These are phyloP conservation scores for Falciphora oryzae DNA, from an alignment of 2,329 filamentous ascomycete species.

Conservation along the genomic window DNA sequence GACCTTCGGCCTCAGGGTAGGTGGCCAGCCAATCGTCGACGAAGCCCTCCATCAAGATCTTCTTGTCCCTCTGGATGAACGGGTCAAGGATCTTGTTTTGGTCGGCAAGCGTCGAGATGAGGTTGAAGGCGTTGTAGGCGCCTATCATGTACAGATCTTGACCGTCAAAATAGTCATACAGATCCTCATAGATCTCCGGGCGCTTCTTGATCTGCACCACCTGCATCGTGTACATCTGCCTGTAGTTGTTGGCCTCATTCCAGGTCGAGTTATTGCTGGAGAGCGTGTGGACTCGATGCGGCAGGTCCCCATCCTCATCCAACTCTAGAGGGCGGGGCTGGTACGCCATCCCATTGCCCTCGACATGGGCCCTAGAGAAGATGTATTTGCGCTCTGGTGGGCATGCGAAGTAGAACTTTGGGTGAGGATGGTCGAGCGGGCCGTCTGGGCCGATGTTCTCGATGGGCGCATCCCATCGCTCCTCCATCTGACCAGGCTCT, in stretches of 20 bases:
- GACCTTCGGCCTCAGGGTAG: slow-evolving; percentile 22
- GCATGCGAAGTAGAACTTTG: slow-evolving; percentile 3
- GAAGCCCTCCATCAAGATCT: slow-evolving; percentile 24
- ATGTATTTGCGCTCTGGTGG: not conserved
- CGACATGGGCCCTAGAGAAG: not conserved
- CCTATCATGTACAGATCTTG: slow-evolving; percentile 41
- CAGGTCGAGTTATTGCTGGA: not conserved
- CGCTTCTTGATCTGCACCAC: slow-evolving; percentile 23
- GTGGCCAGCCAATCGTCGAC: slow-evolving; percentile 28
- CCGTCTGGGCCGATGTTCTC: slow-evolving; percentile 3
- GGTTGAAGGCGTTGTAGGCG: slow-evolving; percentile 42
- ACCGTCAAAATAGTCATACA: slow-evolving; percentile 44
- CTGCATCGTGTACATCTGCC: not conserved
- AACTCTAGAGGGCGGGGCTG: not conserved
- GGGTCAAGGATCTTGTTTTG: slow-evolving; percentile 16
- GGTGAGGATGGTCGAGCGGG: not conserved
- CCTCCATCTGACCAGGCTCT: too few species aligned
- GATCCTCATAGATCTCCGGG: slow-evolving; percentile 20
- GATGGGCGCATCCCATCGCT: not conserved
- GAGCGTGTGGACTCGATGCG: not conserved
- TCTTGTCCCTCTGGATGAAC: slow-evolving; percentile 15
- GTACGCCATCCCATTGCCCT: not conserved
- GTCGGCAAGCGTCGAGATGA: slow-evolving; percentile 33
- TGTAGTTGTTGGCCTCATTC: not conserved
- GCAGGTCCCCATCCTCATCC: not conserved